A percentile compares a stretch with the other conserved stretches of the same genome.
Conservation (phyloP, 768 basidiomycete genomes). For the Calocybe indica region DNA sequence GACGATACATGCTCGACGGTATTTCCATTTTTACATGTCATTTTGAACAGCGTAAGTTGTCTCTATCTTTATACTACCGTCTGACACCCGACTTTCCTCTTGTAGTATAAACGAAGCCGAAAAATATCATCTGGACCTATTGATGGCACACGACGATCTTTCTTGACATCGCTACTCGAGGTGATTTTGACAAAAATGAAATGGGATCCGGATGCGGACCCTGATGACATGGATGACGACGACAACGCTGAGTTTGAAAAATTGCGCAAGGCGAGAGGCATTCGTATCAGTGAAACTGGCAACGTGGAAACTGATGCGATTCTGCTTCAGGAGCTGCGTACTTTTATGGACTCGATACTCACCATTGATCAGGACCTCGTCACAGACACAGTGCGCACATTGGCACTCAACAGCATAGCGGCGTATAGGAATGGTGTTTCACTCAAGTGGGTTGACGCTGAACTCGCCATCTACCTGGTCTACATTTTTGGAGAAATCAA, state of each 20-base stretch:
- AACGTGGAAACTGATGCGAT: slow-evolving; percentile 1
- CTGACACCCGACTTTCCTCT: slow-evolving; percentile 3
- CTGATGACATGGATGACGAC: slow-evolving; percentile 84
- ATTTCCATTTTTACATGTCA: slow-evolving; percentile 70
- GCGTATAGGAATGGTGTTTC: slow-evolving; percentile 56
- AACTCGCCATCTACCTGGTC: slow-evolving; percentile 88
- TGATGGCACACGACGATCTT: slow-evolving; percentile 63
- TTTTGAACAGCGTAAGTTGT: slow-evolving; percentile 65
- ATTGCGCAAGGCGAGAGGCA: slow-evolving; percentile 65
- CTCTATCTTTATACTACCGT: not conserved
- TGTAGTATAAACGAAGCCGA: slow-evolving; percentile 74
- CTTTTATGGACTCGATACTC: slow-evolving; percentile 82
- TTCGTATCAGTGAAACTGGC: slow-evolving; percentile 2
- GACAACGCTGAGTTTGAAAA: slow-evolving; percentile 77
- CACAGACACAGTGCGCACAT: slow-evolving; percentile 64
- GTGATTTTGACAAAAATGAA: slow-evolving; percentile 85
- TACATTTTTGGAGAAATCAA: slow-evolving; percentile 92
- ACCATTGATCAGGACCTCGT: slow-evolving; percentile 84
- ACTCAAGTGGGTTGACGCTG: slow-evolving; percentile 88
- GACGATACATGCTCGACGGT: slow-evolving; percentile 87
- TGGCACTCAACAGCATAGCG: slow-evolving; percentile 71
- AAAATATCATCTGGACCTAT: slow-evolving; percentile 57
- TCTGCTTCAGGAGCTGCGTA: slow-evolving; percentile 65
- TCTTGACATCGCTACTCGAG: slow-evolving; percentile 72
- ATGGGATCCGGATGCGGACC: slow-evolving; percentile 80